These are phyloP conservation scores for Ceratopteris richardii DNA, from an alignment of 75 land plant genomes.

Conservation along the genomic window DNA sequence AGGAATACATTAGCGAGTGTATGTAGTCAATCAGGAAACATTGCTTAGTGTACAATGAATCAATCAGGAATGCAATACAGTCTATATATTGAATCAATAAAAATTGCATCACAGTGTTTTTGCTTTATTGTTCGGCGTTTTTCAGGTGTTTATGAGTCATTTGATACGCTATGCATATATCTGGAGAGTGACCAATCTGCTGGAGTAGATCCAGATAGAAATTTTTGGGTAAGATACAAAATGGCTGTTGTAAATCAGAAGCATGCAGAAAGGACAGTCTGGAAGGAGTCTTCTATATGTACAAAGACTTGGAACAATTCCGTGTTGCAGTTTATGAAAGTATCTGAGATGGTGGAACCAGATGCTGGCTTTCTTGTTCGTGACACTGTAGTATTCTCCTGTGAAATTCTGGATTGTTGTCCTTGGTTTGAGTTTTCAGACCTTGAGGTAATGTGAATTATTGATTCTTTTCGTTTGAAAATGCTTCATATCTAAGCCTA, in stretches of 20 bases:
- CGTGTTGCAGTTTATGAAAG: slow-evolving; percentile 52
- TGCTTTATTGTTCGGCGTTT: too few species aligned
- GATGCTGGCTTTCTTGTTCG: slow-evolving; percentile 46
- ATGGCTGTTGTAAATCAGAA: slow-evolving; percentile 53
- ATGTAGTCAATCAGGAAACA: too few species aligned
- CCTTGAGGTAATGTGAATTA: slow-evolving; percentile 27
- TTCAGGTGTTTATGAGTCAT: slow-evolving; percentile 49
- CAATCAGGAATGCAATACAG: too few species aligned
- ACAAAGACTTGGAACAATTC: slow-evolving; percentile 53
- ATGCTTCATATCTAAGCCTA: neutral
- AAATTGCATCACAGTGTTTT: too few species aligned
- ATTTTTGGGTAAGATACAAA: slow-evolving; percentile 47
- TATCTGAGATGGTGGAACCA: slow-evolving; percentile 47
- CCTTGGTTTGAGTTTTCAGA: slow-evolving; percentile 54
- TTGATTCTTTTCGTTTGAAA: too few species aligned
- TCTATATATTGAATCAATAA: too few species aligned
- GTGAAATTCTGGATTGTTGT: slow-evolving; percentile 48
- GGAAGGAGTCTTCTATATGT: slow-evolving; percentile 52
- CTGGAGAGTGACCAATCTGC: slow-evolving; percentile 46
- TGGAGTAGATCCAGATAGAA: slow-evolving; percentile 39
- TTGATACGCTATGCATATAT: slow-evolving; percentile 48
- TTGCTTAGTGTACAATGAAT: too few species aligned
- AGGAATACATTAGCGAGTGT: too few species aligned
- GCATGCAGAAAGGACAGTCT: slow-evolving; percentile 34
- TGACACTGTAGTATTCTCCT: slow-evolving; percentile 39